Conservation (phyloP, 192 early-diverging fungal species). For the Mortierella hygrophila region DNA sequence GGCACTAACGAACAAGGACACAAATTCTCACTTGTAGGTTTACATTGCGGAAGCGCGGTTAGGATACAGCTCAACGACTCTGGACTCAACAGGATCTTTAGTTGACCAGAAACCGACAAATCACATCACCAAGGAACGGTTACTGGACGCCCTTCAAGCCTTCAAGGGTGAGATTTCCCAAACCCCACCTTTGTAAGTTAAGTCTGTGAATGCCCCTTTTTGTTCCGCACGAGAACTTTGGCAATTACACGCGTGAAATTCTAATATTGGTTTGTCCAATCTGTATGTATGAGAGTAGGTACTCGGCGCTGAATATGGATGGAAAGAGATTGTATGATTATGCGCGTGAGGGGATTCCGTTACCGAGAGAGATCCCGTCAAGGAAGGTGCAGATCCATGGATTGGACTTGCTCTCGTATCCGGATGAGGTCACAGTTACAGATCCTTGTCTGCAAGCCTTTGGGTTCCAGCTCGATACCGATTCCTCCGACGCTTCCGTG, state of each 20-base stretch:
- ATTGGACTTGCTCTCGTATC: slow-evolving; percentile 56
- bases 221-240: neutral
- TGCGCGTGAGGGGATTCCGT: slow-evolving; percentile 64
- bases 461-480: slow-evolving; percentile 14
- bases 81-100: slow-evolving; percentile 58
- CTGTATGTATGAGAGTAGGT: slow-evolving; percentile 39
- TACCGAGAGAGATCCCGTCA: slow-evolving; percentile 59
- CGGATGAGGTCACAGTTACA: neutral
- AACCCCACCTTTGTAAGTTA: slow-evolving; percentile 71
- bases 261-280: neutral
- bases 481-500: too few species aligned
- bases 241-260: neutral
- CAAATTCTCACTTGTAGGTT: neutral
- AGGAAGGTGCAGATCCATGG: slow-evolving; percentile 56
- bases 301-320: slow-evolving; percentile 77
- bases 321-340: slow-evolving; percentile 81
- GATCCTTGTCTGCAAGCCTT: slow-evolving; percentile 4
- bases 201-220: neutral
- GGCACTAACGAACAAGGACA: neutral
- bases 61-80: slow-evolving; percentile 36
- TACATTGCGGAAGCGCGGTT: slow-evolving; percentile 46
- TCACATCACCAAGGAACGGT: slow-evolving; percentile 53
- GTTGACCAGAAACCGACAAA: slow-evolving; percentile 43
- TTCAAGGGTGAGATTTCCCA: slow-evolving; percentile 75
- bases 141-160: slow-evolving; percentile 55